Evolutionary conservation across 1,139 yeast species (phyloP).

Genomic region (Groenewaldozyma auringiensis): DNA sequence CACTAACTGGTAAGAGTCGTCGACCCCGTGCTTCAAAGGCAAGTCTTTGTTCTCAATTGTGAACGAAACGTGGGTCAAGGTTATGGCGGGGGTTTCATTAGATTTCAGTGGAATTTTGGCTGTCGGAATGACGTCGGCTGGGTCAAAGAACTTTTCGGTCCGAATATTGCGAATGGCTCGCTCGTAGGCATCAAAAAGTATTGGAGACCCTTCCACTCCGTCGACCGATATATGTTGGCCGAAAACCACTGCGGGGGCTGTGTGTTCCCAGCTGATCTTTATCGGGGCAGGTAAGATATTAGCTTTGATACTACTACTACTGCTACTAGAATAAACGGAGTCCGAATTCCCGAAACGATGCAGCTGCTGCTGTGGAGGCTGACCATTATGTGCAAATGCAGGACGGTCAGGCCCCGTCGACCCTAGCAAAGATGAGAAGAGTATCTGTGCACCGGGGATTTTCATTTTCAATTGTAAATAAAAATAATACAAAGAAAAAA

Average conservation of each 20-base stretch:
- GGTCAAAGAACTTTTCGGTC: conserved; percentile 1
- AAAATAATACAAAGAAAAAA: too few species aligned
- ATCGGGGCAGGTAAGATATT: conserved; percentile 8
- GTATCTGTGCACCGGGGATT: not conserved
- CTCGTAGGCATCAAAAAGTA: conserved; percentile 4
- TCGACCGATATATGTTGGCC: not conserved
- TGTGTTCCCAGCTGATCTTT: conserved; percentile 2
- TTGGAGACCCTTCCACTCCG: conserved; percentile 2
- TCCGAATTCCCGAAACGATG: too few species aligned
- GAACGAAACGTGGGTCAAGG: conserved; percentile 1
- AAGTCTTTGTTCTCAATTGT: conserved; percentile 26
- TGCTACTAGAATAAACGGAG: too few species aligned
- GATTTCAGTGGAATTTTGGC: not conserved
- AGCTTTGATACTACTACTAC: too few species aligned
- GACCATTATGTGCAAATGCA: not conserved
- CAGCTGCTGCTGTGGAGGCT: not conserved
- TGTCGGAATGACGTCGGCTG: not conserved
- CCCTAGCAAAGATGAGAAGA: not conserved
- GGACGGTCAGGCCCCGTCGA: not conserved
- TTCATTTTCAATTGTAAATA: not conserved
- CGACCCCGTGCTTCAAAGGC: conserved; percentile 35
- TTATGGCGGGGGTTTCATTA: not conserved
- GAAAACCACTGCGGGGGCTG: conserved; percentile 3
- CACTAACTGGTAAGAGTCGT: conserved; percentile 34
- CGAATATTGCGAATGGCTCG: not conserved